Percentiles rank a stretch among this genome's conserved stretches.
Evolutionary conservation across 371 early-diverging fungal species (phyloP).

Genomic region (Mucor saturninus): DNA sequence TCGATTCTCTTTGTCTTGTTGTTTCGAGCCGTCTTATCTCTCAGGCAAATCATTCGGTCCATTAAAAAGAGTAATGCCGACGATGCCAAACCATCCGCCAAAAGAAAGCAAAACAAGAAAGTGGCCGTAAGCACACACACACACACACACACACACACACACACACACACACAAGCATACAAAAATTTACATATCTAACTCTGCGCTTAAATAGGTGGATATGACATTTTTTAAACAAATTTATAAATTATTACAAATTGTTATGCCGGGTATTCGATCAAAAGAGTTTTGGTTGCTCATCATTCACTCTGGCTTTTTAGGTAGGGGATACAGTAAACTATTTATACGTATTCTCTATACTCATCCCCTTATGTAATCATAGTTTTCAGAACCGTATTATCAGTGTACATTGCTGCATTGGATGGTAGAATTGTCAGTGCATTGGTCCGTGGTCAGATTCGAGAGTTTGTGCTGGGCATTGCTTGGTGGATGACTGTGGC

Average conservation of each 20-base stretch:
- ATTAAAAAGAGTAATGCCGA: slow-evolving; percentile 21
- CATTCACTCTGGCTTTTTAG: slow-evolving; percentile 81
- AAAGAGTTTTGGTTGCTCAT: slow-evolving; percentile 83
- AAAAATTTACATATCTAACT: background rate
- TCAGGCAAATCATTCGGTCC: slow-evolving; percentile 30
- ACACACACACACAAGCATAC: background rate
- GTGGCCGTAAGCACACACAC: slow-evolving; percentile 33
- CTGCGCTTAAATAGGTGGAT: slow-evolving; percentile 58
- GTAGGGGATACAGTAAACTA: slow-evolving; percentile 31
- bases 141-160: too few relatives aligned
- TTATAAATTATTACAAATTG: slow-evolving; percentile 69
- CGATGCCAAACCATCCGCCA: slow-evolving; percentile 20
- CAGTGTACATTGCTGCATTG: slow-evolving; percentile 87
- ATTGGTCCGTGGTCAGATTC: slow-evolving; percentile 77
- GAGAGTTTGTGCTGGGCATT: slow-evolving; percentile 81
- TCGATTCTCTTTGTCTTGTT: slow-evolving; percentile 48
- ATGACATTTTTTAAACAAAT: slow-evolving; percentile 76
- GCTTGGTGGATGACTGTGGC: slow-evolving; percentile 92
- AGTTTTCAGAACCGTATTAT: slow-evolving; percentile 85
- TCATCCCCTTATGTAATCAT: background rate
- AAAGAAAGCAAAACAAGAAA: slow-evolving; percentile 33
- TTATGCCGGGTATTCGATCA: slow-evolving; percentile 79
- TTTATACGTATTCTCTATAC: background rate
- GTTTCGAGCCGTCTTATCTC: slow-evolving; percentile 43
- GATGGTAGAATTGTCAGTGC: slow-evolving; percentile 94